Evolutionary conservation across 2,329 filamentous ascomycete species (phyloP), one percentile per base, ranked within the genome.

Genomic region (Coccinonectria pachysandricola): DNA sequence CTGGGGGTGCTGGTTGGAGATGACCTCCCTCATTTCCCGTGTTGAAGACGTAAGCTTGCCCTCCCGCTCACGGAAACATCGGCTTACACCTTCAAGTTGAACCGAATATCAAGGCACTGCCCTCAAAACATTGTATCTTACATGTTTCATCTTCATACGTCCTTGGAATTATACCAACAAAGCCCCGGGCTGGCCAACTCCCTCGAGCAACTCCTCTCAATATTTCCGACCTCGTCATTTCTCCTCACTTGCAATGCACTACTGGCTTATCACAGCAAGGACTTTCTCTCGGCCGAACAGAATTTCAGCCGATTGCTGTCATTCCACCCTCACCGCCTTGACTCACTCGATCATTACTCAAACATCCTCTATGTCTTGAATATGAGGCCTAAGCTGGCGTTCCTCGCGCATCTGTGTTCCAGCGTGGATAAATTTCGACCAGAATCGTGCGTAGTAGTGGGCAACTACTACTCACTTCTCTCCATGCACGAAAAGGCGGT

Each of bases 401-500:
- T 94, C 43, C 59, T 98, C 12, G 91, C 91, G 0, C 87, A 95
- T 46, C 65, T 95, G 8, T 92, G 91, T 43, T 87, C 83, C 2
- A 79, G 77, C 24, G 84, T 91, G 6, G 91, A 98, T 63, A 93
- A 88, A 46, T 98, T 98, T 56, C 79, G 91, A 0, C 88, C 91
- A 0, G 91, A 98, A 54, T 94, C 91, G 1, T 96, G 91, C 49
- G 92, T 92, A 28, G 88, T 96, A 1, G 79, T 96, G 13, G 91
- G 91, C 4, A 98, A 98, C 52, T 96, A 96, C 60, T 98, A 95
- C 58, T 92, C 85, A 0, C 62, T 95, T 1, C 76, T 94, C 35
- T 94, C 87, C 0, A 79, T 92, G 52, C 91, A 98, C 52, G 91
- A 98, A 53, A 98, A 98, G 51, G 88, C 91, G 1, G 87, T 98